Conservation (phyloP, 495 filamentous ascomycete species). For the Hypoxylon cercidicola region DNA sequence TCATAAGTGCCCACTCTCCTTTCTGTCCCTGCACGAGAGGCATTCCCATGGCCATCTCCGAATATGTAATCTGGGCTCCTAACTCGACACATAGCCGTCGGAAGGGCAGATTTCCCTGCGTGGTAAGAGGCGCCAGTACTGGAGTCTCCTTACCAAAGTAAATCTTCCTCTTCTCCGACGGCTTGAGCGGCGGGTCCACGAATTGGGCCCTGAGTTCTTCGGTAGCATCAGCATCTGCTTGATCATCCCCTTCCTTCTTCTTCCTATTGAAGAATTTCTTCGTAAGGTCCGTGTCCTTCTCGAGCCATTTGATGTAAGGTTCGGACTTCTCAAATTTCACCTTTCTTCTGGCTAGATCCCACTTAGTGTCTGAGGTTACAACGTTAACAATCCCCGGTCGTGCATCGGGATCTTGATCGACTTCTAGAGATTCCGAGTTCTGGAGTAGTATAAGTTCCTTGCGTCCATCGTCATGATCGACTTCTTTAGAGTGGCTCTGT, state of each 20-base stretch:
- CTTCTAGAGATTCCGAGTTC: conserved; percentile 42
- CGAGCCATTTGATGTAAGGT: conserved; percentile 77
- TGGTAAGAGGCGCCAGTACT: conserved; percentile 84
- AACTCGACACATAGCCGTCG: conserved; percentile 89
- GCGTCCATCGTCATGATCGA: conserved; percentile 76
- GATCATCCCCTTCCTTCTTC: conserved; percentile 54
- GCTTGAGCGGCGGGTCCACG: conserved; percentile 82
- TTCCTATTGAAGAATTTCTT: conserved; percentile 62
- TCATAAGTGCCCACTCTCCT: conserved; percentile 93
- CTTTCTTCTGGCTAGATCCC: conserved; percentile 73
- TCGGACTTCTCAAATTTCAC: conserved; percentile 76
- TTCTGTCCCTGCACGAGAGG: conserved; percentile 92
- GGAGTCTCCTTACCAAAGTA: conserved; percentile 96
- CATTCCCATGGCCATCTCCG: conserved; percentile 96
- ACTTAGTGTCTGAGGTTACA: conserved; percentile 71
- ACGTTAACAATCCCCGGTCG: conserved; percentile 76
- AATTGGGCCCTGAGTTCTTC: conserved; percentile 82
- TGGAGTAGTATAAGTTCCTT: conserved; percentile 80
- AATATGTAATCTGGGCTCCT: conserved; percentile 93
- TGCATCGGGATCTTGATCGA: conserved; percentile 45
- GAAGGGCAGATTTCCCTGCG: conserved; percentile 97
- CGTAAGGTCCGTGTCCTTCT: conserved; percentile 65
- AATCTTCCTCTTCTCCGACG: conserved; percentile 90
- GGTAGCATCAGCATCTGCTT: conserved; percentile 45
- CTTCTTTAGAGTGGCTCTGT: conserved; percentile 80